These are phyloP conservation scores for Penicillium sp. DNA, from an alignment of 2,329 filamentous ascomycete genomes.

Conservation along the genomic window DNA sequence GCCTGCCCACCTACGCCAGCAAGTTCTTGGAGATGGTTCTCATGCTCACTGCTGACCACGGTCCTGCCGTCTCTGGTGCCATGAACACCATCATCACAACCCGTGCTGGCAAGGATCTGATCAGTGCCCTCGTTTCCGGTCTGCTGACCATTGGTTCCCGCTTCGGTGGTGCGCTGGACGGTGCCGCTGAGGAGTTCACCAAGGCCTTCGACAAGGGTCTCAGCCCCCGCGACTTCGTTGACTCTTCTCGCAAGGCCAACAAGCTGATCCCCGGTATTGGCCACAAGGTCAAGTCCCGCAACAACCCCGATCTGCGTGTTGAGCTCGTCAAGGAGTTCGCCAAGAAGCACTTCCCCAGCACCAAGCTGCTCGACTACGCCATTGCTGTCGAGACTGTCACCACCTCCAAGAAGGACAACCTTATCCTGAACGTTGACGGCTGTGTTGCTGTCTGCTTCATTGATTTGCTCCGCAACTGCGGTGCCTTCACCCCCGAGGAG, in stretches of 20 bases:
- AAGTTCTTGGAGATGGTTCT: conserved; percentile 99
- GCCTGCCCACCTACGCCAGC: conserved; percentile 91
- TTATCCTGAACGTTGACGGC: conserved; percentile 98
- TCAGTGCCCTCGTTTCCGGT: conserved; percentile 92
- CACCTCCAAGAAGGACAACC: conserved; percentile 99
- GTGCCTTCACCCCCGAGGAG: conserved; percentile 93
- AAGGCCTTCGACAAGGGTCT: conserved; percentile 98
- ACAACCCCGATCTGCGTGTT: conserved; percentile 99
- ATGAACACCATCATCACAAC: conserved; percentile 99
- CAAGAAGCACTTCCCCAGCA: conserved; percentile 92
- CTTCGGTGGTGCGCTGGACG: conserved; percentile 97
- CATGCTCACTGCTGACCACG: conserved; percentile 99
- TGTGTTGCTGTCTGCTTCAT: conserved; percentile 99
- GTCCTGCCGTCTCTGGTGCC: conserved; percentile 96
- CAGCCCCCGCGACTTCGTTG: conserved; percentile 97
- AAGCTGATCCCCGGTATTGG: conserved; percentile 99
- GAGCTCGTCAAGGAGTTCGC: conserved; percentile 99
- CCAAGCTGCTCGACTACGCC: conserved; percentile 98
- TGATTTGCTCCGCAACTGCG: conserved; percentile 94
- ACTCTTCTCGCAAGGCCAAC: conserved; percentile 99
- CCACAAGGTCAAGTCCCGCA: conserved; percentile 98
- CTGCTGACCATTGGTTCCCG: conserved; percentile 96
- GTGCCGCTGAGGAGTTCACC: conserved; percentile 97
- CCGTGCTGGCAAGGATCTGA: conserved; percentile 97
- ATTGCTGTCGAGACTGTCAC: conserved; percentile 97